A percentile compares a stretch with the other conserved stretches of the same genome.
phyloP scores from a whole-genome alignment of 2,329 filamentous ascomycete species.

The Emergomyces pasteurianus region DNA sequence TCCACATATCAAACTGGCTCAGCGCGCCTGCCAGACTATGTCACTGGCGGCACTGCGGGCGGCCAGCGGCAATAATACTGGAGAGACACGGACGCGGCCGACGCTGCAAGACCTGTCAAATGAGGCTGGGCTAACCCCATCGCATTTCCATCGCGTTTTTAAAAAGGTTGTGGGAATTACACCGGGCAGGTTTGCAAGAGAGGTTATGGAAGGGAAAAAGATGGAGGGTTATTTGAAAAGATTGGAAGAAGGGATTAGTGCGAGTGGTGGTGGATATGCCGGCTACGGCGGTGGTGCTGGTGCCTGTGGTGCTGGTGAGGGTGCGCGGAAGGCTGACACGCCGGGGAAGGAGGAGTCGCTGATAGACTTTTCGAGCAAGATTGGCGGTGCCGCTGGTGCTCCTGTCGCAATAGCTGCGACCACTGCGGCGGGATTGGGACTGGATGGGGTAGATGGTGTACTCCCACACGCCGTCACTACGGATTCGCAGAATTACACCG shows the following conservation, averaged over 20 bases:
- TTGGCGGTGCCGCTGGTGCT: background rate
- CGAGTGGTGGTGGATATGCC: conserved; percentile 6
- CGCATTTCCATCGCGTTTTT: conserved; percentile 45
- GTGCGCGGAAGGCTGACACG: background rate
- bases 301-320: background rate
- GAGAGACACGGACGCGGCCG: conserved; percentile 16
- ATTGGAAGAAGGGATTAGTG: conserved; percentile 8
- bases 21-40: conserved; percentile 23
- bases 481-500: background rate
- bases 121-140: conserved; percentile 37
- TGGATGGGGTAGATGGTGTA: background rate
- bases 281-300: conserved; percentile 1
- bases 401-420: background rate
- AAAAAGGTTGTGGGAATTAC: conserved; percentile 41
- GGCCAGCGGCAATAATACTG: background rate
- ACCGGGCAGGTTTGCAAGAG: conserved; percentile 30
- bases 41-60: conserved; percentile 11
- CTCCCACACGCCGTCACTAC: background rate
- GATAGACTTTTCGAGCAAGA: background rate
- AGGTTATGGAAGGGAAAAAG: conserved; percentile 11
- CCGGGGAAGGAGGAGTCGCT: background rate
- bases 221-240: conserved; percentile 5
- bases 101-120: conserved; percentile 36
- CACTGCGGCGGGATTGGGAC: background rate
- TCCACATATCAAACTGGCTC: conserved; percentile 21